phyloP scores from a whole-genome alignment of 169 alveolate species.

The Eimeria tenella region DNA sequence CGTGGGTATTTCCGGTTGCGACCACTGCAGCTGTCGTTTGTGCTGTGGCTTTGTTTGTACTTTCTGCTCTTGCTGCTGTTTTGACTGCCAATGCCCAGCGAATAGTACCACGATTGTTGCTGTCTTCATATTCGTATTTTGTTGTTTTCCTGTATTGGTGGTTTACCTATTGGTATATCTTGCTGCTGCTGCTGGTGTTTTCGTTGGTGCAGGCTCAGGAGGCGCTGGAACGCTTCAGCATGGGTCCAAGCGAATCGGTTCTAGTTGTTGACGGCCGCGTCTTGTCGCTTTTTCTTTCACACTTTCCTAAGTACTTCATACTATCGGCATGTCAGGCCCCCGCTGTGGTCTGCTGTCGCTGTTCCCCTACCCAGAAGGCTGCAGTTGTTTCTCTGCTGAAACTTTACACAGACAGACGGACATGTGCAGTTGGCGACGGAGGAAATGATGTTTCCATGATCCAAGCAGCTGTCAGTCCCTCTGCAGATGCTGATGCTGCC shows the following conservation, averaged over 20 bases:
- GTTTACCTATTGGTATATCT: no score
- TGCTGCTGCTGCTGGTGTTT: not conserved
- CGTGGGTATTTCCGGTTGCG: no score
- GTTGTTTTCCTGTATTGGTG: no score
- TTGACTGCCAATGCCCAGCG: no score
- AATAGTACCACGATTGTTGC: no score
- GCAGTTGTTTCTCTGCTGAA: constrained; percentile 92
- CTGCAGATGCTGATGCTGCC: constrained; percentile 2
- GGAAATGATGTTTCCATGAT: constrained; percentile 99
- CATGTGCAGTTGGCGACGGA: constrained; percentile 99
- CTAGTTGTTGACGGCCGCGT: constrained; percentile 80
- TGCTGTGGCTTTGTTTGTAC: not conserved
- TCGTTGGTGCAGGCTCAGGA: constrained; percentile 35
- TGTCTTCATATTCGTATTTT: no score
- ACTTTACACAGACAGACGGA: constrained; percentile 86
- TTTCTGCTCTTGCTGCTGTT: not conserved
- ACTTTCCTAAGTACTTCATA: constrained; percentile 31
- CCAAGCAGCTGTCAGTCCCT: constrained; percentile 89
- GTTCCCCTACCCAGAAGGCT: constrained; percentile 99
- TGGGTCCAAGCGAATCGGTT: constrained; percentile 77
- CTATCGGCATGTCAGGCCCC: constrained; percentile 69
- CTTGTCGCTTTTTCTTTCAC: constrained; percentile 59
- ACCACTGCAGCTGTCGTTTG: no score
- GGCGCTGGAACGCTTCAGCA: constrained; percentile 69
- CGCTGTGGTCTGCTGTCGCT: constrained; percentile 95